These are phyloP conservation scores for Hypholoma sublateritium DNA, from an alignment of 768 basidiomycete species.

Conservation along the genomic window DNA sequence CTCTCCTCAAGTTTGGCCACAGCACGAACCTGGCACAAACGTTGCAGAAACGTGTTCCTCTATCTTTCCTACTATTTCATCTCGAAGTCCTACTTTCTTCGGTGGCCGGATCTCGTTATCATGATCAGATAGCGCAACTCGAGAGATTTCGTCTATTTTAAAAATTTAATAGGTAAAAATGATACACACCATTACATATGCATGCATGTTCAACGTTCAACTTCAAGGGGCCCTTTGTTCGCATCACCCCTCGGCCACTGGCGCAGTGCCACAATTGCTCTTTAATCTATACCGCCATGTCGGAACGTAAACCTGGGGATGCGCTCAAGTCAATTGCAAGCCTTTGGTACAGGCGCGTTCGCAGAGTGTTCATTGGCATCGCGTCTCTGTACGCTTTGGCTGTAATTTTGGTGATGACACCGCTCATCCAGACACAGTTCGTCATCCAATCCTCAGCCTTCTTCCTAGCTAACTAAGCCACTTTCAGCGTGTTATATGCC, in stretches of 20 bases:
- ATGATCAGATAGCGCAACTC: neutral
- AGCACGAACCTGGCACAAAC: too few relatives aligned
- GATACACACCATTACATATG: neutral
- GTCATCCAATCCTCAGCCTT: conserved; percentile 8
- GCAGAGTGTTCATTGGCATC: conserved; percentile 12
- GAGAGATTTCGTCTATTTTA: neutral
- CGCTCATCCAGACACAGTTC: conserved; percentile 38
- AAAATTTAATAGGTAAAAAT: neutral
- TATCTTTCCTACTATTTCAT: too few relatives aligned
- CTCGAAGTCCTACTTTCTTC: too few relatives aligned
- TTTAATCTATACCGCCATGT: conserved; percentile 17
- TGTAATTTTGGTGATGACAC: conserved; percentile 35
- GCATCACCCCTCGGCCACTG: neutral
- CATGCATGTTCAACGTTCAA: too few relatives aligned
- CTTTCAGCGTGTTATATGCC: conserved; percentile 35
- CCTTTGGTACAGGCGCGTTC: conserved; percentile 9
- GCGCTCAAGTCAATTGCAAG: neutral
- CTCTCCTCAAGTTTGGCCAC: too few relatives aligned
- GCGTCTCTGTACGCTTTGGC: conserved; percentile 18
- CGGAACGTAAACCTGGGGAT: conserved; percentile 3
- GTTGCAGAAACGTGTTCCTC: too few relatives aligned
- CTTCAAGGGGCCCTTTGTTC: neutral
- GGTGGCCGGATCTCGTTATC: neutral
- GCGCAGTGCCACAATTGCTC: neutral
- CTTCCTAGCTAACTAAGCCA: conserved; percentile 3